A percentile compares a stretch with the other conserved stretches of the same genome.
Evolutionary conservation across 805 yeast genomes (phyloP).

Genomic region (Clavispora fructus): DNA sequence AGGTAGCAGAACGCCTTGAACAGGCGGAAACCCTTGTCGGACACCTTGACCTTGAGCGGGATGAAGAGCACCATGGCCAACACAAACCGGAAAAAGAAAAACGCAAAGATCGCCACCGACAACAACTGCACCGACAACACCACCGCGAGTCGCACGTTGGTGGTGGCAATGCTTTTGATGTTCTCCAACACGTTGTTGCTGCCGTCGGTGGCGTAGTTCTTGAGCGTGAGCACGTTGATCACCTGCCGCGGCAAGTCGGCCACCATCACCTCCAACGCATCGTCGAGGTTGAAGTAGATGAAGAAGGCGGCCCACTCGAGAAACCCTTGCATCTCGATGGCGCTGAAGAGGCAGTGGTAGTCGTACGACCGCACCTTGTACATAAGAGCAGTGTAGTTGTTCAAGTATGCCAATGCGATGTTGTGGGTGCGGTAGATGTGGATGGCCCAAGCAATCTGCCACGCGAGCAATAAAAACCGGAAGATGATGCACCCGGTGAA

Average conservation of each 20-base stretch:
- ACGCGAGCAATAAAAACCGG: constrained; percentile 53
- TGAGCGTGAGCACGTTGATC: constrained; percentile 68
- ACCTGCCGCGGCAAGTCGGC: constrained; percentile 89
- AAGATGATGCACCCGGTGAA: constrained; percentile 76
- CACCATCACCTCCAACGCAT: constrained; percentile 54
- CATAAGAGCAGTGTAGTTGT: constrained; percentile 53
- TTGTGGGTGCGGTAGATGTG: constrained; percentile 54
- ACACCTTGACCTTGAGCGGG: constrained; percentile 46
- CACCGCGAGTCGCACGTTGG: constrained; percentile 62
- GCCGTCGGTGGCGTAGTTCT: constrained; percentile 45
- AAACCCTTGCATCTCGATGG: constrained; percentile 55
- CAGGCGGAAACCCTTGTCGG: constrained; percentile 33
- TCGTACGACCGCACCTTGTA: constrained; percentile 55
- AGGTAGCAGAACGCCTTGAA: constrained; percentile 59
- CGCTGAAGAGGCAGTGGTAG: constrained; percentile 67
- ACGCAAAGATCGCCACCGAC: constrained; percentile 68
- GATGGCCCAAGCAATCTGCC: constrained; percentile 55
- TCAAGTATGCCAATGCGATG: constrained; percentile 66
- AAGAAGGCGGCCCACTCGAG: constrained; percentile 66
- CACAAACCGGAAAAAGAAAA: constrained; percentile 54
- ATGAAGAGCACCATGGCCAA: constrained; percentile 49
- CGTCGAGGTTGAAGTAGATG: constrained; percentile 59
- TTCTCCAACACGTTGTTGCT: constrained; percentile 42
- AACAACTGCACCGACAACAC: constrained; percentile 70
- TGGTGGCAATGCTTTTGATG: constrained; percentile 52